Conservation (phyloP, 306 rosid species). For the Phaseolus lunatus region DNA sequence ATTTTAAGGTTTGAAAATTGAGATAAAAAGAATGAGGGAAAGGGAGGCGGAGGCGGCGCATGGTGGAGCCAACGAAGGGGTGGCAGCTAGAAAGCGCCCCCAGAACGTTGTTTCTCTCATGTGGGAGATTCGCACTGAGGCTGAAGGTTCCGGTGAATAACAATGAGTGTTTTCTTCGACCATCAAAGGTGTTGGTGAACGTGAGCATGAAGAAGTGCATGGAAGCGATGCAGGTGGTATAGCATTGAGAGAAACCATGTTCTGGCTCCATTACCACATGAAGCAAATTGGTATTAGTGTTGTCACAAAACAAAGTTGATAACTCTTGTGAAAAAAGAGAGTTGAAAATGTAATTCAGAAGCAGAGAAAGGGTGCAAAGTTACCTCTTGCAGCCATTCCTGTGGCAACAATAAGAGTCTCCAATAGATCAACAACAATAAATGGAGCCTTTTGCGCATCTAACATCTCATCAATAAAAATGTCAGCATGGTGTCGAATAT, state of each 20-base stretch:
- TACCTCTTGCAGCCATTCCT: slow-evolving; percentile 96
- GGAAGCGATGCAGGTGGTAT: slow-evolving; percentile 65
- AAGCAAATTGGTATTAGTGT: too few species aligned
- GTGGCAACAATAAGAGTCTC: slow-evolving; percentile 88
- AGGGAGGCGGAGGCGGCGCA: too few species aligned
- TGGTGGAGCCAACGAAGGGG: too few species aligned
- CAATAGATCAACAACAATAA: slow-evolving; percentile 73
- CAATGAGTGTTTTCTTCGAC: not conserved
- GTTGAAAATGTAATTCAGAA: slow-evolving; percentile 19
- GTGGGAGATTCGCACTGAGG: slow-evolving; percentile 28
- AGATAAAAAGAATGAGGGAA: too few species aligned
- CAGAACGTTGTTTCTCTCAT: too few species aligned
- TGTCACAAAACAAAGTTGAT: not conserved
- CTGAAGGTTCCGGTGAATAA: slow-evolving; percentile 24
- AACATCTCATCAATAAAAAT: slow-evolving; percentile 89
- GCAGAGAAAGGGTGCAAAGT: slow-evolving; percentile 21
- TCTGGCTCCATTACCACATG: too few species aligned
- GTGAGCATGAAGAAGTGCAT: slow-evolving; percentile 63
- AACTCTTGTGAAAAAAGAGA: not conserved
- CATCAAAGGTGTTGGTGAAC: slow-evolving; percentile 57
- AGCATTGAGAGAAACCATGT: too few species aligned
- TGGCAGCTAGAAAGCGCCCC: too few species aligned
- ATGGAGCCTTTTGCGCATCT: slow-evolving; percentile 74
- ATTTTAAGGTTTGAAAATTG: too few species aligned
- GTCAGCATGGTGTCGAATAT: slow-evolving; percentile 75